Conservation (phyloP, 2,329 filamentous ascomycete species). For the Fusarium sp. region DNA sequence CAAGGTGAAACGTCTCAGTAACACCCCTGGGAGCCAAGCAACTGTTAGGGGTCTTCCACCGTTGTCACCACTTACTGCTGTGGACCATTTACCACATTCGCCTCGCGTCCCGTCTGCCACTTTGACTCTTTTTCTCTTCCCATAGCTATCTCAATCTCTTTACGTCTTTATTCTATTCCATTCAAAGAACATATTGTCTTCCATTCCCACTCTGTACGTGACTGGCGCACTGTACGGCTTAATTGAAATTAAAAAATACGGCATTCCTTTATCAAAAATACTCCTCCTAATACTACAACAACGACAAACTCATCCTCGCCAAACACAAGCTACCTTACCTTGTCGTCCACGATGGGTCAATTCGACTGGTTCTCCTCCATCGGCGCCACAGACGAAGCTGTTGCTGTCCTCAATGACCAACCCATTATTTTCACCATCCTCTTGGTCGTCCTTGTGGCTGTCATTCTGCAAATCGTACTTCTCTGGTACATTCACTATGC, state of each 20-base stretch:
- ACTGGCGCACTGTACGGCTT: slow-evolving; percentile 37
- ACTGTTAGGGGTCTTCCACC: slow-evolving; percentile 32
- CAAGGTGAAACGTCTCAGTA: slow-evolving; percentile 57
- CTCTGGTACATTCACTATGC: slow-evolving; percentile 68
- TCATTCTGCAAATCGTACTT: slow-evolving; percentile 57
- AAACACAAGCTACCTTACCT: neutral
- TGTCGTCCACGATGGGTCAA: slow-evolving; percentile 53
- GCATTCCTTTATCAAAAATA: neutral
- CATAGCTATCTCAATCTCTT: slow-evolving; percentile 15
- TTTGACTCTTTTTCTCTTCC: slow-evolving; percentile 19
- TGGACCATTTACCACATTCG: slow-evolving; percentile 33
- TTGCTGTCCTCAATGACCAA: slow-evolving; percentile 69
- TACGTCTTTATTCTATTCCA: slow-evolving; percentile 2
- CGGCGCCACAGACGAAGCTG: slow-evolving; percentile 66
- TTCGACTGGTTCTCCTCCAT: slow-evolving; percentile 66
- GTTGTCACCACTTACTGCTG: slow-evolving; percentile 32
- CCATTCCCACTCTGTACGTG: slow-evolving; percentile 31
- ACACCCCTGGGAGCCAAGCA: slow-evolving; percentile 32
- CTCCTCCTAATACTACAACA: neutral
- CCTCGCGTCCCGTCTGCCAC: slow-evolving; percentile 35
- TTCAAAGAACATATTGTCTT: slow-evolving; percentile 3
- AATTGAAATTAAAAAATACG: slow-evolving; percentile 2
- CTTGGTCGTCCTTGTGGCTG: slow-evolving; percentile 60
- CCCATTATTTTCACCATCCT: slow-evolving; percentile 67
- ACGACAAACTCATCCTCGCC: neutral